phyloP scores from a whole-genome alignment of 2,329 filamentous ascomycete species.

The Tolypocladium paradoxum region DNA sequence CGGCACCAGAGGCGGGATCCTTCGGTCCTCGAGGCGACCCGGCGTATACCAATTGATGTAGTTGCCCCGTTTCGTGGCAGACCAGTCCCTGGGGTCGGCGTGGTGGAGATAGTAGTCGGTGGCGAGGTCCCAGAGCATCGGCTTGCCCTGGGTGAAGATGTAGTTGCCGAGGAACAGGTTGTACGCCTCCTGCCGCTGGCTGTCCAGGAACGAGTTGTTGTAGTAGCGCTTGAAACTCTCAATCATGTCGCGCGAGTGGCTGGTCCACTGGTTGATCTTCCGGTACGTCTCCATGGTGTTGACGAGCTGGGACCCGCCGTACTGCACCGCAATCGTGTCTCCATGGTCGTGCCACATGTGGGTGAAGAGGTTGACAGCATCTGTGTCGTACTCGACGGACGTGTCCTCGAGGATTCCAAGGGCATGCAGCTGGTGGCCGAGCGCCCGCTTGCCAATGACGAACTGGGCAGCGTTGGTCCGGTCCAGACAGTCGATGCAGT shows the following conservation, averaged over 20 bases:
- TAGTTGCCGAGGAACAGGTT: slow-evolving; percentile 97
- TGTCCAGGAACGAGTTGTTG: slow-evolving; percentile 96
- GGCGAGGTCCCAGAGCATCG: slow-evolving; percentile 91
- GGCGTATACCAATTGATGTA: slow-evolving; percentile 90
- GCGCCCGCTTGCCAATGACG: slow-evolving; percentile 87
- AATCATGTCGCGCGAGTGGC: slow-evolving; percentile 95
- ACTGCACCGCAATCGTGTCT: slow-evolving; percentile 95
- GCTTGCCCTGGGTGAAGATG: slow-evolving; percentile 73
- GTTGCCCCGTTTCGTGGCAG: slow-evolving; percentile 48
- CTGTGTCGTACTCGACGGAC: slow-evolving; percentile 82
- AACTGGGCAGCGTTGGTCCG: slow-evolving; percentile 97
- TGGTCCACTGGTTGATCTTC: slow-evolving; percentile 98
- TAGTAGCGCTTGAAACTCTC: slow-evolving; percentile 99
- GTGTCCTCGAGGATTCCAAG: slow-evolving; percentile 75
- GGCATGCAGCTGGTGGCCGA: slow-evolving; percentile 85
- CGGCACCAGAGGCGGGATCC: slow-evolving; percentile 36
- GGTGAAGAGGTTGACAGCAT: slow-evolving; percentile 91
- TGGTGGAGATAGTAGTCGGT: slow-evolving; percentile 97
- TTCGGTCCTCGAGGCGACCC: slow-evolving; percentile 52
- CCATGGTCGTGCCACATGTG: slow-evolving; percentile 98
- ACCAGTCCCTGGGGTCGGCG: slow-evolving; percentile 65
- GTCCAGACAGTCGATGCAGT: slow-evolving; percentile 96
- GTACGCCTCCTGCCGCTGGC: slow-evolving; percentile 95
- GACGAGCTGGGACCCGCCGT: slow-evolving; percentile 91
- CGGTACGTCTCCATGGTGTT: slow-evolving; percentile 99